These are phyloP conservation scores for Malbranchea zuffiana DNA, from an alignment of 2,329 filamentous ascomycete genomes.

Conservation along the genomic window DNA sequence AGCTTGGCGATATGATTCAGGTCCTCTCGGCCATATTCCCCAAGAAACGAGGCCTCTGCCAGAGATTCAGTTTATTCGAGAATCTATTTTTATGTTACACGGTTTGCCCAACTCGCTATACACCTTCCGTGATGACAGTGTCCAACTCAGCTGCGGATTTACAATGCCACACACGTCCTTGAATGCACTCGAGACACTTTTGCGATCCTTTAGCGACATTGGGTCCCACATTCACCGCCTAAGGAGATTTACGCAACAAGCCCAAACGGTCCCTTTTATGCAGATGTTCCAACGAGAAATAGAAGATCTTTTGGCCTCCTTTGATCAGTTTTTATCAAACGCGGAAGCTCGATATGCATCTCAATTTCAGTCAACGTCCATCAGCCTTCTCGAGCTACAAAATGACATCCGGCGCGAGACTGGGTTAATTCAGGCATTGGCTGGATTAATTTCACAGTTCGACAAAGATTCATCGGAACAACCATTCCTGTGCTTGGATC, in stretches of 20 bases:
- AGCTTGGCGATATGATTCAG: conserved; percentile 35
- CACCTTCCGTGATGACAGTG: conserved; percentile 24
- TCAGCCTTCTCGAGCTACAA: conserved; percentile 57
- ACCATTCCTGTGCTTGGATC: conserved; percentile 63
- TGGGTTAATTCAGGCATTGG: conserved; percentile 48
- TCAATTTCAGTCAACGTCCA: conserved; percentile 42
- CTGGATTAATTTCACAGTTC: conserved; percentile 50
- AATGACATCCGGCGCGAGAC: conserved; percentile 46
- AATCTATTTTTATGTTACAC: conserved; percentile 74
- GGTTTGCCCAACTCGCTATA: conserved; percentile 69
- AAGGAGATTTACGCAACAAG: conserved; percentile 37
- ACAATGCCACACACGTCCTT: conserved; percentile 26
- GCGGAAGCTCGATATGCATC: conserved; percentile 53
- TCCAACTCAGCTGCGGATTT: conserved; percentile 32
- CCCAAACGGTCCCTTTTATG: conserved; percentile 47
- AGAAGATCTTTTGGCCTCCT: conserved; percentile 43
- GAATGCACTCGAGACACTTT: conserved; percentile 23
- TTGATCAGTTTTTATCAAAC: conserved; percentile 49
- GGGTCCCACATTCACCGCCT: conserved; percentile 40
- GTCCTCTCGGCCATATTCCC: conserved; percentile 16
- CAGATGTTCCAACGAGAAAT: conserved; percentile 62
- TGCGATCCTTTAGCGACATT: conserved; percentile 37
- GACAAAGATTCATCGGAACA: conserved; percentile 36
- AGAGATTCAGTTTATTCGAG: conserved; percentile 63
- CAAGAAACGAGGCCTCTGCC: conserved; percentile 39